Conservation (phyloP, 2,329 filamentous ascomycete genomes). For the Aphanocladium album region DNA sequence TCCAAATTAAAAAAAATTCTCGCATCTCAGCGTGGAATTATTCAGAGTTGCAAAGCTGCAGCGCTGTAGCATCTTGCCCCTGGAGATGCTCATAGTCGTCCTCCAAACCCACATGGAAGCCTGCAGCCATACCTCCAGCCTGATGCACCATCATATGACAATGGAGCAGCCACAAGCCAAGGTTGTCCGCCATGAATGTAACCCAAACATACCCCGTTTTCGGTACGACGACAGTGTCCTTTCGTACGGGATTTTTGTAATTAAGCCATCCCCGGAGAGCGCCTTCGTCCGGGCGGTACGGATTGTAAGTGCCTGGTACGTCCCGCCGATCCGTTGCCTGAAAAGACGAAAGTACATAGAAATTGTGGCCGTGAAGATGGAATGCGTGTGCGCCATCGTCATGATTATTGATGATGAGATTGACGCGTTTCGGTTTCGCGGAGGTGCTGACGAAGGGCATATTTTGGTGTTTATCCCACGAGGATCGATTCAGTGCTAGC, state of each 20-base stretch:
- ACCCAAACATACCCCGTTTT: conserved; percentile 22
- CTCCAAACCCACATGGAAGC: conserved; percentile 19
- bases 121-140: conserved; percentile 20
- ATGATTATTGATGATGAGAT: conserved; percentile 27
- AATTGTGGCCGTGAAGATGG: conserved; percentile 54
- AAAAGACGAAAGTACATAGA: conserved; percentile 34
- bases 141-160: conserved; percentile 24
- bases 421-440: conserved; percentile 14
- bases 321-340: conserved; percentile 14
- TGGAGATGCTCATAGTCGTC: conserved; percentile 16
- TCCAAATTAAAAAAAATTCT: too few relatives aligned
- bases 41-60: conserved; percentile 9
- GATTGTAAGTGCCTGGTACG: conserved; percentile 21
- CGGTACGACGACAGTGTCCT: conserved; percentile 36
- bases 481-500: conserved; percentile 15
- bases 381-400: conserved; percentile 28
- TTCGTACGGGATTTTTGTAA: conserved; percentile 19
- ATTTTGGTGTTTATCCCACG: conserved; percentile 20
- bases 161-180: conserved; percentile 23
- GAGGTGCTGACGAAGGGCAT: conserved; percentile 17
- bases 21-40: background rate
- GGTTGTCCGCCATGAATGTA: conserved; percentile 19
- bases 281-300: conserved; percentile 14
- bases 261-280: conserved; percentile 9
- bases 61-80: conserved; percentile 15